A percentile compares a stretch with the other conserved stretches of the same genome.
These are phyloP conservation scores for Lenwebbia sp. DNA, from an alignment of 345 rosid genomes.

Conservation along the genomic window DNA sequence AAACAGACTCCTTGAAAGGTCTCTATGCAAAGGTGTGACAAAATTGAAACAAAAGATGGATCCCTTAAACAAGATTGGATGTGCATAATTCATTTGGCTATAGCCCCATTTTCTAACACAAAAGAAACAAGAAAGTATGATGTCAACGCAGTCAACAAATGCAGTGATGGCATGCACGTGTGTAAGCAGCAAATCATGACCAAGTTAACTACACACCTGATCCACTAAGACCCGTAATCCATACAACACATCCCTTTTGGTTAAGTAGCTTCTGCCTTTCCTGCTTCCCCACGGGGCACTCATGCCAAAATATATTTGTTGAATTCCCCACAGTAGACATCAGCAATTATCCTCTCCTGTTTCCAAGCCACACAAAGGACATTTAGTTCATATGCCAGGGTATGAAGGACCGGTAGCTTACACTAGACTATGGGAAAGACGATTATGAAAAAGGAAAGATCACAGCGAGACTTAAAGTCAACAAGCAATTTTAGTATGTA, in stretches of 20 bases:
- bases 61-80: not conserved
- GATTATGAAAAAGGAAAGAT: not conserved
- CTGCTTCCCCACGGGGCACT: conserved; percentile 59
- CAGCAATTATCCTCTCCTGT: conserved; percentile 4
- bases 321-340: conserved; percentile 67
- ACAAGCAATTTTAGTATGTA: not conserved
- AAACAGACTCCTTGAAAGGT: not conserved
- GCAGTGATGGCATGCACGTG: not conserved
- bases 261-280: conserved; percentile 74
- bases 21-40: not conserved
- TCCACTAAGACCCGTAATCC: conserved; percentile 98
- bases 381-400: not conserved
- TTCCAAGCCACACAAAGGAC: conserved; percentile 1
- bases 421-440: not conserved
- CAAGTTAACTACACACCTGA: conserved; percentile 41
- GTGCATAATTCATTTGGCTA: not conserved
- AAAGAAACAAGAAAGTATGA: not conserved
- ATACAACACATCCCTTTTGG: conserved; percentile 85
- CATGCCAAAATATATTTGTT: conserved; percentile 89
- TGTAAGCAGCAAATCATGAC: not conserved
- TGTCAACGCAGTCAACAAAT: not conserved
- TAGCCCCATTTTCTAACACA: not conserved
- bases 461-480: not conserved
- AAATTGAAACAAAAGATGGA: not conserved
- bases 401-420: not conserved